phyloP scores from a whole-genome alignment of 2,329 filamentous ascomycete species.

The Neofusicoccum kwambonambiense region DNA sequence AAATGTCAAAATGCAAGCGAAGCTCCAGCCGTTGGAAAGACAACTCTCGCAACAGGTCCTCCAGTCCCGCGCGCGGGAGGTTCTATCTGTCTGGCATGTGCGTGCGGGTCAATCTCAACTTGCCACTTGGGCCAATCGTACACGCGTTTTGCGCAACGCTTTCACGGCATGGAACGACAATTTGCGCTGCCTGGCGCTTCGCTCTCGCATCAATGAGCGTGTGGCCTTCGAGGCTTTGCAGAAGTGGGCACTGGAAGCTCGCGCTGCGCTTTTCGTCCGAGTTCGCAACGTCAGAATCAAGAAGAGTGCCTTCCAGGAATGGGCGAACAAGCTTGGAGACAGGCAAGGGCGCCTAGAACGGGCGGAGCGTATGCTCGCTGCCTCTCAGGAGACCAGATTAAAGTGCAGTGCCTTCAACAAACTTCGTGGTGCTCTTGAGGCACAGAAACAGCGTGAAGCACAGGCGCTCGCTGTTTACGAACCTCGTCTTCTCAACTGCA shows the following conservation, averaged over 20 bases:
- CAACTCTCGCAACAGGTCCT: constrained; percentile 38
- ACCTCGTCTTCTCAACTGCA: constrained; percentile 38
- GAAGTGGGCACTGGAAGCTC: constrained; percentile 58
- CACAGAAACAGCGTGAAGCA: constrained; percentile 30
- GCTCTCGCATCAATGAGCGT: constrained; percentile 55
- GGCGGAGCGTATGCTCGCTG: constrained; percentile 31
- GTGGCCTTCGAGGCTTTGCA: constrained; percentile 57
- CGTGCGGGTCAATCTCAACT: constrained; percentile 42
- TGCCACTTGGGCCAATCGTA: constrained; percentile 51
- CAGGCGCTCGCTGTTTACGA: constrained; percentile 45
- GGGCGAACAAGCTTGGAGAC: constrained; percentile 29
- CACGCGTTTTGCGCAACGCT: constrained; percentile 55
- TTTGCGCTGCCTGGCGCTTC: constrained; percentile 54
- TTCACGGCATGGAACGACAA: constrained; percentile 64
- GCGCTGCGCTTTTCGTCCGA: constrained; percentile 41
- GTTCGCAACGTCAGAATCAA: constrained; percentile 34
- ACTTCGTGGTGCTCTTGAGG: constrained; percentile 28
- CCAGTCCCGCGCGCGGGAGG: constrained; percentile 31
- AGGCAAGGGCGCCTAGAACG: constrained; percentile 29
- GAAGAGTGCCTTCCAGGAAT: constrained; percentile 27
- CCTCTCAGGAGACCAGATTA: constrained; percentile 31
- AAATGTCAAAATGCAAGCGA: neutral
- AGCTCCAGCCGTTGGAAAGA: constrained; percentile 34
- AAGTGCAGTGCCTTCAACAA: constrained; percentile 20
- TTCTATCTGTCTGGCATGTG: constrained; percentile 51